These are phyloP conservation scores for Thermothelomyces thermophilus DNA, from an alignment of 2,329 filamentous ascomycete species.

Conservation along the genomic window DNA sequence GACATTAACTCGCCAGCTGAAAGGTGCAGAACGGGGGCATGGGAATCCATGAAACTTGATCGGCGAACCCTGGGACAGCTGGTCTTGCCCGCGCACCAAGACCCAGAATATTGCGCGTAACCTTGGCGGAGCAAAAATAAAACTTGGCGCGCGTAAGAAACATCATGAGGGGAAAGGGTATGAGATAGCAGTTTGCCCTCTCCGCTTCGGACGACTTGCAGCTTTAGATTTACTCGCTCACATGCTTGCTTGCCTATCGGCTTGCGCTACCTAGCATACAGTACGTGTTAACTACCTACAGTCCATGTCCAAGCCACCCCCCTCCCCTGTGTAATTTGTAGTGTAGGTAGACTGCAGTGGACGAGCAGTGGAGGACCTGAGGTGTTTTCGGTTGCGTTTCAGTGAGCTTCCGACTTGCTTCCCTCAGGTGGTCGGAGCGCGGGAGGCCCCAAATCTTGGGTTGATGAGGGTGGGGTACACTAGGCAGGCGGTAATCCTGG, in stretches of 20 bases:
- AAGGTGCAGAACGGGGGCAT: slow-evolving; percentile 7
- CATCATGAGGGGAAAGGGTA: no score
- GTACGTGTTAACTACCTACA: no score
- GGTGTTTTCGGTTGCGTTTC: no score
- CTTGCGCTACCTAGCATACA: no score
- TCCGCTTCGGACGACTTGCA: not conserved
- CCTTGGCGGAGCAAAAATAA: not conserved
- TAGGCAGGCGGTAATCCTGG: slow-evolving; percentile 16
- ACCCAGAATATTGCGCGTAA: slow-evolving; percentile 2
- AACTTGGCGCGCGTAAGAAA: not conserved
- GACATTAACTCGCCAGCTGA: slow-evolving; percentile 12
- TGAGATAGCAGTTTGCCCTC: not conserved
- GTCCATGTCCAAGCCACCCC: no score
- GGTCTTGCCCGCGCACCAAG: slow-evolving; percentile 1
- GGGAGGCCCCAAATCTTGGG: not conserved
- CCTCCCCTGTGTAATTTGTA: no score
- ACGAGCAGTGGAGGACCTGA: no score
- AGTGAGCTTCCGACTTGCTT: no score
- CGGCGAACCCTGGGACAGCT: slow-evolving; percentile 9
- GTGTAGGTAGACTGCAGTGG: no score
- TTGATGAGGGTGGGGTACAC: not conserved
- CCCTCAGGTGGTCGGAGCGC: no score
- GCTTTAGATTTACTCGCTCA: not conserved
- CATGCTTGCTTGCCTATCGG: no score
- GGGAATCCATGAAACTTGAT: slow-evolving; percentile 2